Evolutionary conservation across 306 rosid genomes (phyloP).

Genomic region (Castanea mollissima): DNA sequence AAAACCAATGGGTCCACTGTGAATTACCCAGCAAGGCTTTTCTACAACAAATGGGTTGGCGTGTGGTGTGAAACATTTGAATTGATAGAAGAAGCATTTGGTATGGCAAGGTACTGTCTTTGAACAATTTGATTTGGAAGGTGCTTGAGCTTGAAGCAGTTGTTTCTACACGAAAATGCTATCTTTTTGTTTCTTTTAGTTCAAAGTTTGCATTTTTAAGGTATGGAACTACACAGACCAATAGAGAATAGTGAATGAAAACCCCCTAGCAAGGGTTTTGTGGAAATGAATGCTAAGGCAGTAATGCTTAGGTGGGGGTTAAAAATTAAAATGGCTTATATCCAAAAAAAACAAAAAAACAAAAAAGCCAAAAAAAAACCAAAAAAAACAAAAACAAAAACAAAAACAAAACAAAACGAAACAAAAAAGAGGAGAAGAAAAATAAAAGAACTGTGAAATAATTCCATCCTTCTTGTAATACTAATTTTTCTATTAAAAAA

Average conservation of each 20-base stretch:
- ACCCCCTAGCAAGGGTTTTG: background rate
- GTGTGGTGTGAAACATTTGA: background rate
- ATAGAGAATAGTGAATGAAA: background rate
- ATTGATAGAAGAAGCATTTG: background rate
- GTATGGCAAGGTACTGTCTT: conserved; percentile 18
- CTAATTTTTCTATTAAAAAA: no score
- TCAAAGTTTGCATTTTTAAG: conserved; percentile 3
- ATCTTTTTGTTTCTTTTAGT: conserved; percentile 20
- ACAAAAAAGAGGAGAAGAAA: no score
- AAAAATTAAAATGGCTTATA: no score
- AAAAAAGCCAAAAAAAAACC: no score
- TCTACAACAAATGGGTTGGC: conserved; percentile 11
- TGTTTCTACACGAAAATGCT: conserved; percentile 36
- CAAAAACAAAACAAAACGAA: no score
- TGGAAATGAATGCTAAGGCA: no score
- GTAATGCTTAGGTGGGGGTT: no score
- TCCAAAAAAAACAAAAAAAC: no score
- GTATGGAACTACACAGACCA: background rate
- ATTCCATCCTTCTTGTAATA: no score
- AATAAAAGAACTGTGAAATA: no score
- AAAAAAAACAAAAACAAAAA: no score
- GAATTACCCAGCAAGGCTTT: conserved; percentile 15
- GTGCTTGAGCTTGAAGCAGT: conserved; percentile 33
- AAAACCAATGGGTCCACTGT: conserved; percentile 20
- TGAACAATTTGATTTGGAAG: conserved; percentile 23